Percentiles rank a stretch among this genome's conserved stretches.
These are phyloP conservation scores for Solanum okadae DNA, from an alignment of 257 asterid genomes.

Conservation along the genomic window DNA sequence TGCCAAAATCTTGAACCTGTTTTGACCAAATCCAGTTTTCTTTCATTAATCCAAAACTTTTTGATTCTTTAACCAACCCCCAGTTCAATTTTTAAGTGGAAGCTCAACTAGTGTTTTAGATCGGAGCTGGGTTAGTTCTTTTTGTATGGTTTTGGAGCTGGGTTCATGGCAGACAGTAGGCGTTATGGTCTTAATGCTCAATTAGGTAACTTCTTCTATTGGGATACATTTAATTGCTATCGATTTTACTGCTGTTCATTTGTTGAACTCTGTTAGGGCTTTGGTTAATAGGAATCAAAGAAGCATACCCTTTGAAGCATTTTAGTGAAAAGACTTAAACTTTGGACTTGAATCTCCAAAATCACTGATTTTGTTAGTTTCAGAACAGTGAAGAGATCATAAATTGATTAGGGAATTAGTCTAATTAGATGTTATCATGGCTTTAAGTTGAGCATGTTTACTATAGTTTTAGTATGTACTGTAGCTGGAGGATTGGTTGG, in stretches of 20 bases:
- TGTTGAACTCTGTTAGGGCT: neutral
- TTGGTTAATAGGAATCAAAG: neutral
- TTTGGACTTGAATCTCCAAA: neutral
- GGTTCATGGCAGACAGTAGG: slow-evolving; percentile 25
- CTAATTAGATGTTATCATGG: neutral
- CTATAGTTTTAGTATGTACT: neutral
- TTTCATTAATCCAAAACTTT: neutral
- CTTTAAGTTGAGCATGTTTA: neutral
- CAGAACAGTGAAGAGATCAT: neutral
- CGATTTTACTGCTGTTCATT: neutral
- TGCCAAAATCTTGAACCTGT: neutral
- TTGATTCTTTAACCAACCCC: neutral
- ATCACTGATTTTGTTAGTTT: neutral
- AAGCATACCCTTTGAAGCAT: neutral
- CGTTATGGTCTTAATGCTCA: slow-evolving; percentile 21
- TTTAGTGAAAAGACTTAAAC: neutral
- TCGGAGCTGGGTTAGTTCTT: neutral
- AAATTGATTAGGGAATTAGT: neutral
- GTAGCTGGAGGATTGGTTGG: neutral
- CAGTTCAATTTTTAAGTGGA: neutral
- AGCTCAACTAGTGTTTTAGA: neutral
- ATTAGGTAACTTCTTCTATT: slow-evolving; percentile 10
- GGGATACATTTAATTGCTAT: neutral
- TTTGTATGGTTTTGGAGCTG: neutral
- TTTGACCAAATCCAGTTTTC: neutral